phyloP scores from a whole-genome alignment of 1,139 yeast species.

The Ogataea hybrid region DNA sequence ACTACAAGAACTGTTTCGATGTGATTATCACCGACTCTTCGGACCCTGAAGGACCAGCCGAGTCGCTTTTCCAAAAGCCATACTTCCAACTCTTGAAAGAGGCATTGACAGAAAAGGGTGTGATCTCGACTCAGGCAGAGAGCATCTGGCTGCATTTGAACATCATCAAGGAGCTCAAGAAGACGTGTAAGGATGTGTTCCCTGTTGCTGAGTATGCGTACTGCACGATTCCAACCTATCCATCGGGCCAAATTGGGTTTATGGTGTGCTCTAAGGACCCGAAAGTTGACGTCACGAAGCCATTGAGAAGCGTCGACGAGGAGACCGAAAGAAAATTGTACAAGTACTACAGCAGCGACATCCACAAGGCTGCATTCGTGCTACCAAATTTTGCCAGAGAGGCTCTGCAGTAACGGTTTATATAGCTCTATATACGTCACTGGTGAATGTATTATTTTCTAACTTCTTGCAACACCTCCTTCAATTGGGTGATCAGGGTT shows the following conservation, averaged over 20 bases:
- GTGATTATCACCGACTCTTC: constrained; percentile 93
- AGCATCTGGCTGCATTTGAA: constrained; percentile 86
- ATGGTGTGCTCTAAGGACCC: constrained; percentile 86
- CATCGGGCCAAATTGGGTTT: constrained; percentile 91
- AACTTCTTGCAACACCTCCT: constrained; percentile 34
- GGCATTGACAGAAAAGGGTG: constrained; percentile 84
- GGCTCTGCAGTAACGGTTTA: constrained; percentile 14
- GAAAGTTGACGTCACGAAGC: constrained; percentile 58
- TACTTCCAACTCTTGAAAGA: constrained; percentile 76
- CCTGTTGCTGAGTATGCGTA: constrained; percentile 86
- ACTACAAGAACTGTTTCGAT: constrained; percentile 66
- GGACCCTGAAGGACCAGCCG: constrained; percentile 98
- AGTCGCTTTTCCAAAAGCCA: constrained; percentile 78
- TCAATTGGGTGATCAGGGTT: constrained; percentile 50
- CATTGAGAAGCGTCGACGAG: constrained; percentile 63
- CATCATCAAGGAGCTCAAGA: constrained; percentile 71
- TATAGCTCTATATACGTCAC: background rate
- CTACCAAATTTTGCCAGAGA: constrained; percentile 83
- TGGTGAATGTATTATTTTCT: constrained; percentile 1
- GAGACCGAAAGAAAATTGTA: constrained; percentile 63
- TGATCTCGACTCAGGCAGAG: constrained; percentile 83
- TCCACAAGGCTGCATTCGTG: constrained; percentile 84
- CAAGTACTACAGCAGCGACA: constrained; percentile 74
- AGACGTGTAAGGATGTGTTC: constrained; percentile 75
- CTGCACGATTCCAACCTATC: constrained; percentile 89